Evolutionary conservation across 352 stramenopile species (phyloP).

Genomic region (Phytophthora constricta): DNA sequence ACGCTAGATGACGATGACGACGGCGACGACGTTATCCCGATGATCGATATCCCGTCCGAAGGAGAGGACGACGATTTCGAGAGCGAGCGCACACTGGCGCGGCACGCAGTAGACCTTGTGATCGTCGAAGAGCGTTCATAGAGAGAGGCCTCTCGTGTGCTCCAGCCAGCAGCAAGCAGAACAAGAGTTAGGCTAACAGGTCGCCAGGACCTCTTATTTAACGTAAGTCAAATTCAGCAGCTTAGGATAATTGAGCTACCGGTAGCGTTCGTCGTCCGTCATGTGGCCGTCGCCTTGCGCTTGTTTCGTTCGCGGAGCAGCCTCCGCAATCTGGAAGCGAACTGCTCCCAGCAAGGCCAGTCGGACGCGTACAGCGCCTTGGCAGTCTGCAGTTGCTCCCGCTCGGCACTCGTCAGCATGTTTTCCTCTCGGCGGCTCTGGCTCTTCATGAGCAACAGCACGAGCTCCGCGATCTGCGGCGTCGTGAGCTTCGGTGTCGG

Average conservation of each 20-base stretch:
- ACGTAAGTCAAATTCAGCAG: constrained; percentile 14
- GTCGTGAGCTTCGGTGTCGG: constrained; percentile 3
- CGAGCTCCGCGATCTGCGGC: constrained; percentile 32
- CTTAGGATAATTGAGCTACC: too few species aligned
- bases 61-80: constrained; percentile 42
- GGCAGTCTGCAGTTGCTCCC: constrained; percentile 17
- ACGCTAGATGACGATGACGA: constrained; percentile 38
- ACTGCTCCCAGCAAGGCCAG: constrained; percentile 33
- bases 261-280: too few species aligned
- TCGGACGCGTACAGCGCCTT: constrained; percentile 11
- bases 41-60: constrained; percentile 50
- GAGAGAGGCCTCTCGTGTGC: neutral
- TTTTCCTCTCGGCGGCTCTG: constrained; percentile 41
- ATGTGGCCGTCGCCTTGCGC: constrained; percentile 14
- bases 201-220: constrained; percentile 29
- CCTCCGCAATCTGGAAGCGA: constrained; percentile 32
- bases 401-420: constrained; percentile 26
- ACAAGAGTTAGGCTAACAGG: constrained; percentile 2
- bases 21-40: constrained; percentile 29
- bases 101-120: constrained; percentile 28
- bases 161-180: neutral
- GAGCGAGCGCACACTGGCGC: constrained; percentile 16
- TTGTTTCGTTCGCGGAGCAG: constrained; percentile 28
- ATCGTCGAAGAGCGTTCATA: constrained; percentile 23
- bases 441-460: constrained; percentile 57